Base-by-base conservation (phyloP, 805 yeast genomes). In the Citeromyces matritensis region DNA sequence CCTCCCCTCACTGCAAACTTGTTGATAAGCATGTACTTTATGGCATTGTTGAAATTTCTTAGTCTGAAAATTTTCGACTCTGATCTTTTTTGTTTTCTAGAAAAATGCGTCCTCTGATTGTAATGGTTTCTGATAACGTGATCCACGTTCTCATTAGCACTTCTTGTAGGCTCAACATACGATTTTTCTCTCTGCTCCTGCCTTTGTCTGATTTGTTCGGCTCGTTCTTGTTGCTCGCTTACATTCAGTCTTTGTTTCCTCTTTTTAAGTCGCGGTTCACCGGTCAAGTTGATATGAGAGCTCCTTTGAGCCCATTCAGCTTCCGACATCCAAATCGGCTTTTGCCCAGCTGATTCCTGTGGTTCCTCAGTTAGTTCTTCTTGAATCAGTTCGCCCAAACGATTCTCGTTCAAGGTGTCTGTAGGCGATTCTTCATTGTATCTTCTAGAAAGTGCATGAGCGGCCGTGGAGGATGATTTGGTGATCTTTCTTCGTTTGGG, bases 31-130 rank as follows among this genome's bases (percentile, higher is more conserved):
- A 85, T 81, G 48, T 83, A 81, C 48, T 91, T 91, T 44, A 91
- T 78, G 37, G 86, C 81, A 49, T 91, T 91, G 53, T 91, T 91
- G 65, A 85, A 91, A 42, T 80, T 77, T 37, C 96, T 65, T 39
- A 91, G 60, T 43, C 81, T 80, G 54, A 79, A 75, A 47, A 91
- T 88, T 8, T 91, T 86, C 0, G 96, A 84, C 24, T 69, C 58
- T 12, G 73, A 63, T 41, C 99, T 66, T 29, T 65, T 63, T 34
- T 65, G 68, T 17, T 55, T 56, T 38, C 74, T 73, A 2, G 88
- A 66, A 36, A 71, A 69, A 39, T 69, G 68, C 0, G 95, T 77
- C 44, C 93, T 67, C 40, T 80, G 79, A 52, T 91, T 91, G 51
- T 91, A 91, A 53, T 84, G 95, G 30, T 68, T 62, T 39, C 85